phyloP scores from a whole-genome alignment of 768 basidiomycete genomes.

The Tylopilus balloui region DNA sequence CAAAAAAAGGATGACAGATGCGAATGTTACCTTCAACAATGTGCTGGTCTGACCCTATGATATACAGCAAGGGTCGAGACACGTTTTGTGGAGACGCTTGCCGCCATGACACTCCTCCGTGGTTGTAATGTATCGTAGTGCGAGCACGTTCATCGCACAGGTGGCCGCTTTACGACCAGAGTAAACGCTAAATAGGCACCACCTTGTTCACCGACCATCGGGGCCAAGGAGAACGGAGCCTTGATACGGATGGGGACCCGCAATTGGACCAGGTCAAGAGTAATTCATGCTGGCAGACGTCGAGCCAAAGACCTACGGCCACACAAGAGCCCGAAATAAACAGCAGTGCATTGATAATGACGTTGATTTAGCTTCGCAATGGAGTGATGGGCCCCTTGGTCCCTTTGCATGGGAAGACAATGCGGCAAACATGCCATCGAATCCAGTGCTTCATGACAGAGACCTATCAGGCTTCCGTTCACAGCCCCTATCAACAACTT shows the following conservation, averaged over 20 bases:
- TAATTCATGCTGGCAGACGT: not conserved
- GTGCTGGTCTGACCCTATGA: constrained; percentile 12
- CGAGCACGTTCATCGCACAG: constrained; percentile 6
- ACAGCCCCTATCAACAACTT: constrained; percentile 10
- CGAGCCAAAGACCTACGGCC: not conserved
- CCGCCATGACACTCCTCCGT: constrained; percentile 22
- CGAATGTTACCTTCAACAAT: constrained; percentile 2
- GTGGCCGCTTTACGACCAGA: constrained; percentile 9
- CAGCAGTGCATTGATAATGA: constrained; percentile 11
- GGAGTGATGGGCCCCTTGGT: constrained; percentile 11
- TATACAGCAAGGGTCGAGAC: constrained; percentile 25
- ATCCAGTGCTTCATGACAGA: constrained; percentile 19
- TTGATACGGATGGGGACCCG: not conserved
- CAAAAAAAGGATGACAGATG: constrained; percentile 1
- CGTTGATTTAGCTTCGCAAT: constrained; percentile 17
- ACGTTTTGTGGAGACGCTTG: constrained; percentile 23
- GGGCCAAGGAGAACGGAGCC: not conserved
- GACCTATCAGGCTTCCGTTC: constrained; percentile 1
- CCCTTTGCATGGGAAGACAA: constrained; percentile 19
- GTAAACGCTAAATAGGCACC: constrained; percentile 3
- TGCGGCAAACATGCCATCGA: constrained; percentile 19
- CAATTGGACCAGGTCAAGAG: not conserved
- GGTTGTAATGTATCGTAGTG: constrained; percentile 14
- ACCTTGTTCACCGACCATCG: not conserved
- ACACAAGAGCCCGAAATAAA: constrained; percentile 2